Evolutionary conservation across 768 basidiomycete genomes (phyloP).

Genomic region (Rhodocollybia butyracea): DNA sequence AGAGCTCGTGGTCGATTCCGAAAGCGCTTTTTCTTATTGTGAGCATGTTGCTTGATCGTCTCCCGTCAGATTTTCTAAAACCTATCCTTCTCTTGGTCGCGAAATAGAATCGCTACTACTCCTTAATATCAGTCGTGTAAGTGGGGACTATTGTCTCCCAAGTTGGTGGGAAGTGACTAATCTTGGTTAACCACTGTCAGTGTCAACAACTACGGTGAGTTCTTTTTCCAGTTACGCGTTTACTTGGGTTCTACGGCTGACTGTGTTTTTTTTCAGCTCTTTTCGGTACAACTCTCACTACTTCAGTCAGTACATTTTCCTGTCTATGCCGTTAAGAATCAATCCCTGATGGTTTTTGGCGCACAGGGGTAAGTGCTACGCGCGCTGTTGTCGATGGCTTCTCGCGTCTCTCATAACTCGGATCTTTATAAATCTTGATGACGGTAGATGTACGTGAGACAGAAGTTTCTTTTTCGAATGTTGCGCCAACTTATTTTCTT

Average conservation of each 20-base stretch:
- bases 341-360: not conserved
- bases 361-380: not conserved
- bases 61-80: too few relatives aligned
- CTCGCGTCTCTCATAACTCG: too few relatives aligned
- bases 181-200: slow-evolving; percentile 23
- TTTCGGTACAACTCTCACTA: slow-evolving; percentile 36
- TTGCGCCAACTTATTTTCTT: not conserved
- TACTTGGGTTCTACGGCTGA: not conserved
- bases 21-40: slow-evolving; percentile 55
- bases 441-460: too few relatives aligned
- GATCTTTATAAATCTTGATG: too few relatives aligned
- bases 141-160: slow-evolving; percentile 18
- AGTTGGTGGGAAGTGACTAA: too few relatives aligned
- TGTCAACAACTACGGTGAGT: slow-evolving; percentile 53
- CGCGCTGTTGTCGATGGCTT: not conserved
- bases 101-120: slow-evolving; percentile 56
- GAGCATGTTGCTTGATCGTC: slow-evolving; percentile 13
- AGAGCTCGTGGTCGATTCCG: slow-evolving; percentile 53
- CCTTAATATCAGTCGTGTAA: slow-evolving; percentile 47
- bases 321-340: not conserved
- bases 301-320: slow-evolving; percentile 29
- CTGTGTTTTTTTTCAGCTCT: slow-evolving; percentile 26
- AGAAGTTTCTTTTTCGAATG: not conserved
- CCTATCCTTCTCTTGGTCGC: not conserved
- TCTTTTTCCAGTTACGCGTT: not conserved